Evolutionary conservation across 2,329 filamentous ascomycete genomes (phyloP).

Genomic region (Penicillium sclerotigenum): DNA sequence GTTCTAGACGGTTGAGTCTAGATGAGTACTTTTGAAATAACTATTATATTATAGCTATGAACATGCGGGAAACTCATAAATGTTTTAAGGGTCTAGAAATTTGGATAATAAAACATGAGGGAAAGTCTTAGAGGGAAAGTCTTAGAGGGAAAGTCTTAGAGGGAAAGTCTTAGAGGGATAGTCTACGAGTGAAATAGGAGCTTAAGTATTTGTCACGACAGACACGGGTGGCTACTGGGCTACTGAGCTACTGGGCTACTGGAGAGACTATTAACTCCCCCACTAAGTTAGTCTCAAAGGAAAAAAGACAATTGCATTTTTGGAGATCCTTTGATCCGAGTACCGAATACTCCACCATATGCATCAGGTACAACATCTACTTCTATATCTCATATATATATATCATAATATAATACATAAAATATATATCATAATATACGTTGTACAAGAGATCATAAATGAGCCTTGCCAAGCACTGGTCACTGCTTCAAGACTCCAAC

Average conservation of each 20-base stretch:
- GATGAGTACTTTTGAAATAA: not conserved
- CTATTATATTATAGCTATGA: not conserved
- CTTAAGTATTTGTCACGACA: not conserved
- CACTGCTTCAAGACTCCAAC: not conserved
- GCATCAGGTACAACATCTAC: not conserved
- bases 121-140: too few species aligned
- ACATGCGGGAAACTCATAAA: not conserved
- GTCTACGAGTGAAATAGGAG: not conserved
- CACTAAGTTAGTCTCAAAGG: not conserved
- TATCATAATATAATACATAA: too few species aligned
- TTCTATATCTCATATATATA: not conserved
- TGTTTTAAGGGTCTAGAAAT: not conserved
- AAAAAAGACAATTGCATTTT: slow-evolving; percentile 9
- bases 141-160: too few species aligned
- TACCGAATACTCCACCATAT: not conserved
- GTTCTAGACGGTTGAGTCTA: not conserved
- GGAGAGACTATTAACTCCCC: too few species aligned
- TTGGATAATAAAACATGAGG: not conserved
- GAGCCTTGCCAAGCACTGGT: not conserved
- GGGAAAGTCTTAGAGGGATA: not conserved
- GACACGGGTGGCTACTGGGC: not conserved
- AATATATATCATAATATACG: too few species aligned
- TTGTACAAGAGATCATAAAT: not conserved
- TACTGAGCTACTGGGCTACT: too few species aligned
- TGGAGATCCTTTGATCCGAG: not conserved